Evolutionary conservation across 768 basidiomycete genomes (phyloP), one percentile per base, ranked within the genome.

Genomic region (Tylopilus balloui): DNA sequence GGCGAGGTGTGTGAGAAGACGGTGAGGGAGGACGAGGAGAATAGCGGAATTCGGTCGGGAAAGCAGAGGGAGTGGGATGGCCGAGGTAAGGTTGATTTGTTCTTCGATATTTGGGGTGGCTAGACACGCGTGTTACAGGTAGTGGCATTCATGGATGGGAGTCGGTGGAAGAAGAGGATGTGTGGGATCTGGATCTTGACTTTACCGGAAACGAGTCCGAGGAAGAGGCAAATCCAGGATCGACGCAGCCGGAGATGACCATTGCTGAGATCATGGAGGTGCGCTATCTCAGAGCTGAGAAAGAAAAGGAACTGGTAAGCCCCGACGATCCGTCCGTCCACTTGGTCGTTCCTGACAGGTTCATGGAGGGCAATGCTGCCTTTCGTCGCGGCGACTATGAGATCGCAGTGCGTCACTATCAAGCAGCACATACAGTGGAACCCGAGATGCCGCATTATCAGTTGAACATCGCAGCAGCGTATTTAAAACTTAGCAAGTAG

Each of bases 61-160:
- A 88, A 88, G 59, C 79, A 83, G 58, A 69, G 81, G 40, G 86
- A 87, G 58, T 88, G 86, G 86, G 86, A 88, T 54, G 85, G 84
- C 6, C 71, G 86, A 53, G 86, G 86, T 56, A 53, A 50, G 61
- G 47, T 37, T 11, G 20, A 14, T 45, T 25, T n/a, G 4, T 19
- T 45, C 39, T 20, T 38, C 21, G 13, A 2, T 21, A 1, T 15
- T 3, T 19, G 11, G 31, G 17, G 17, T 29, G 31, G 20, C 47
- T 61, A 24, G 36, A 50, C 24, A 9, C 8, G 39, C 4, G 20
- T 31, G 39, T 19, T 43, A 19, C 51, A 73, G 72, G 73, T 12
- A 81, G 78, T 45, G 85, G 86, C 4, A 73, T 88, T 3, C 77
- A 71, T 57, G 84, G 84, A 1, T 88, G 86, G 86, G 84, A 81